Base-by-base conservation (phyloP, 805 yeast species). In the Millerozyma acaciae region DNA sequence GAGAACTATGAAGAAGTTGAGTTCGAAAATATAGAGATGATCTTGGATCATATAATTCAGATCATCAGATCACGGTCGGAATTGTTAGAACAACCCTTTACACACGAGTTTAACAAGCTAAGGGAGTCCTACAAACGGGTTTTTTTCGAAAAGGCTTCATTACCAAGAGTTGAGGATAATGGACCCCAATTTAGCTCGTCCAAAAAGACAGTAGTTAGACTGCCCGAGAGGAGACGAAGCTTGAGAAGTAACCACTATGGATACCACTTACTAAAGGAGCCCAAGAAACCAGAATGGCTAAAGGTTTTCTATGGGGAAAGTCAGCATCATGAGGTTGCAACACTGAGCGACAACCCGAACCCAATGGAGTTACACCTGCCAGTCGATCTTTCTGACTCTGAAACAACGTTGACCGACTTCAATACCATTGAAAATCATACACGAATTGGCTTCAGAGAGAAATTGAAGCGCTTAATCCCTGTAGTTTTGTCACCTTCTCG, bases 231-330 rank as follows among this genome's bases (percentile, higher is more conserved):
- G 16, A 26, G 24, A 7, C 16, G 18, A 3, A 25, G 21, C 6
- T 18, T 30, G 21, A 31, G 23, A 10, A 30, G 14, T 15, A 20
- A 26, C 5, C 33, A 37, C 23, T 37, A 37, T 21, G 33, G 30
- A 21, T 37, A 17, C 24, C 33, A 37, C 24, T 20, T 37, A 12
- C 12, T 14, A 4, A 32, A 32, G 20, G 25, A 26, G 12, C 16
- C 30, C 15, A 28, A 37, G 24, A 32, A 37, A 19, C 37, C 34
- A 4, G 37, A 28, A 15, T 29, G 37, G 37, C 22, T 37, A 4
- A 36, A 27, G 14, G 18, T 15, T n/a, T 36, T 37, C 18, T 26
- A 24, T n/a, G 33, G n/a, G n/a, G n/a, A n/a, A n/a, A n/a, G n/a
- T n/a, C n/a, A n/a, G n/a, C n/a, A n/a, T n/a, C n/a, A n/a, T n/a